phyloP scores from a whole-genome alignment of 2,329 filamentous ascomycete species.

The Aspergillus arachidicola region DNA sequence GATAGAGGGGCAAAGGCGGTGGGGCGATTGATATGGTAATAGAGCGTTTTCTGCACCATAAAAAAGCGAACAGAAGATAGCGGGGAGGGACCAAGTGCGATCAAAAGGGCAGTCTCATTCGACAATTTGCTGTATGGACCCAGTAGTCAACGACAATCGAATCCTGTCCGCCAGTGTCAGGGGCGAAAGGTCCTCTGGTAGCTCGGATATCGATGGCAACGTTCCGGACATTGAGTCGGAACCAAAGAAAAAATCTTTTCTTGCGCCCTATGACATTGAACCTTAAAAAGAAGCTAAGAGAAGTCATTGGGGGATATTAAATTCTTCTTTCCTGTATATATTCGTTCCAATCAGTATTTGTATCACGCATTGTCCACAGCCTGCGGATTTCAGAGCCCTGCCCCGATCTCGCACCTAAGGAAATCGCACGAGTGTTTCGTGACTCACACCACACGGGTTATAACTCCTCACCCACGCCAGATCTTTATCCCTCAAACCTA shows the following conservation, averaged over 20 bases:
- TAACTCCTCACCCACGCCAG: background rate
- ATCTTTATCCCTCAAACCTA: background rate
- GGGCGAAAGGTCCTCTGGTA: background rate
- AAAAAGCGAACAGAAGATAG: background rate
- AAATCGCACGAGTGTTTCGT: background rate
- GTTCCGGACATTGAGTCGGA: slow-evolving; percentile 6
- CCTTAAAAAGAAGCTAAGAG: background rate
- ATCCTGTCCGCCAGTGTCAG: background rate
- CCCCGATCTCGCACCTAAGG: background rate
- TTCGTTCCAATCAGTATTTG: background rate
- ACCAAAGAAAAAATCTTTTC: slow-evolving; percentile 7
- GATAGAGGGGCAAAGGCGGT: slow-evolving; percentile 2
- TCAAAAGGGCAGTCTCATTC: background rate
- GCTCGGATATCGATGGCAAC: slow-evolving; percentile 21
- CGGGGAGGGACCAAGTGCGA: background rate
- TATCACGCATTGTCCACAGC: slow-evolving; percentile 6
- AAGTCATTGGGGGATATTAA: background rate
- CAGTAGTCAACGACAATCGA: slow-evolving; percentile 4
- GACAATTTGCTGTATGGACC: background rate
- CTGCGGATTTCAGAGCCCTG: background rate
- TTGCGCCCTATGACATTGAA: background rate
- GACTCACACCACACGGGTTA: slow-evolving; percentile 8
- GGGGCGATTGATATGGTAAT: background rate
- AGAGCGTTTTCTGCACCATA: background rate
- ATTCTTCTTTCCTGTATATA: background rate